A percentile compares a stretch with the other conserved stretches of the same genome.
phyloP scores from a whole-genome alignment of 345 rosid species.

The Eucalyptus cloeziana region DNA sequence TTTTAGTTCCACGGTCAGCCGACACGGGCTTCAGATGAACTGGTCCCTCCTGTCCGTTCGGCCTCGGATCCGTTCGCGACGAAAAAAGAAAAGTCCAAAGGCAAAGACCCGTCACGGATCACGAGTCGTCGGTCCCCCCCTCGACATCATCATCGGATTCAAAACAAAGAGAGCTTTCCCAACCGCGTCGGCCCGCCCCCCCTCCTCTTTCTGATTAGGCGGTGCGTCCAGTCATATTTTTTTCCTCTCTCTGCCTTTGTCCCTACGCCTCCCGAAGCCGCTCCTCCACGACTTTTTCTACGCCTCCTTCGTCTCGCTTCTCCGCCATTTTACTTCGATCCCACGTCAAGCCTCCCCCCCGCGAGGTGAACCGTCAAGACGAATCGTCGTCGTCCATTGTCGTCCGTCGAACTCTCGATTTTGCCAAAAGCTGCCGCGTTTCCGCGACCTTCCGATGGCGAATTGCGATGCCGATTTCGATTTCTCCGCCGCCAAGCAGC shows the following conservation, averaged over 20 bases:
- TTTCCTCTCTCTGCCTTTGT: neutral
- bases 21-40: neutral
- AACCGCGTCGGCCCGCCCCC: neutral
- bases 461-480: neutral
- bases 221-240: neutral
- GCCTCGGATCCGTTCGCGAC: neutral
- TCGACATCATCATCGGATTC: neutral
- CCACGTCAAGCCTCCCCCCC: neutral
- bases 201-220: neutral
- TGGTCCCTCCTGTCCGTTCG: neutral
- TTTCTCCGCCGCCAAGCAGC: neutral
- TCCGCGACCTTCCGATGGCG: neutral
- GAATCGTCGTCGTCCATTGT: neutral
- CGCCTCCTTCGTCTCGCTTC: neutral
- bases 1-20: neutral
- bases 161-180: neutral
- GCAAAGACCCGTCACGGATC: neutral
- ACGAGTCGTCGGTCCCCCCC: neutral
- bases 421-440: neutral
- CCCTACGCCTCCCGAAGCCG: neutral
- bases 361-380: neutral
- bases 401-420: neutral
- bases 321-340: neutral
- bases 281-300: neutral
- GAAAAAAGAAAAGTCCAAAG: neutral